Conservation (phyloP, 768 basidiomycete genomes). For the Leccinum boreale region DNA sequence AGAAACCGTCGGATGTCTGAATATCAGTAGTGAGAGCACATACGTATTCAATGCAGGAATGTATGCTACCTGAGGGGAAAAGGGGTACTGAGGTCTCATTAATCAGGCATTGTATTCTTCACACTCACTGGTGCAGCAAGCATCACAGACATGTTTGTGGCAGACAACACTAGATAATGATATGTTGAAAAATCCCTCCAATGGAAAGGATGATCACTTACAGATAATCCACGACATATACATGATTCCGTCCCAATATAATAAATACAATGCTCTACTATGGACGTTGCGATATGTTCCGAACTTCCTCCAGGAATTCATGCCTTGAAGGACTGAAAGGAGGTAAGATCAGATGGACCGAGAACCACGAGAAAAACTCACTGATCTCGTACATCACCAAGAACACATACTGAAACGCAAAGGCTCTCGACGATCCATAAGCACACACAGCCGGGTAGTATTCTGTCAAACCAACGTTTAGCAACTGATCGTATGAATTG, state of each 20-base stretch:
- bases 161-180: conserved; percentile 10
- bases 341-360: background rate
- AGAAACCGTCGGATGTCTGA: background rate
- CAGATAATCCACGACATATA: conserved; percentile 27
- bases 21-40: conserved; percentile 1
- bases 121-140: conserved; percentile 19
- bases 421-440: conserved; percentile 17
- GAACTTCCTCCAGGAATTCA: conserved; percentile 25
- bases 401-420: conserved; percentile 11
- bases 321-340: conserved; percentile 21
- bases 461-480: conserved; percentile 6
- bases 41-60: conserved; percentile 21
- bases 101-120: background rate
- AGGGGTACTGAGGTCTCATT: background rate
- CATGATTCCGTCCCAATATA: conserved; percentile 28
- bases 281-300: conserved; percentile 16
- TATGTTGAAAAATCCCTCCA: background rate
- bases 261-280: conserved; percentile 16
- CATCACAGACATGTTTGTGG: conserved; percentile 13
- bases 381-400: conserved; percentile 23
- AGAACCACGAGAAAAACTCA: conserved; percentile 2
- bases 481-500: background rate
- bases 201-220: background rate
- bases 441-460: conserved; percentile 19
- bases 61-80: conserved; percentile 8